Base-by-base conservation (phyloP, 768 basidiomycete species). In the Serendipita sp. region DNA sequence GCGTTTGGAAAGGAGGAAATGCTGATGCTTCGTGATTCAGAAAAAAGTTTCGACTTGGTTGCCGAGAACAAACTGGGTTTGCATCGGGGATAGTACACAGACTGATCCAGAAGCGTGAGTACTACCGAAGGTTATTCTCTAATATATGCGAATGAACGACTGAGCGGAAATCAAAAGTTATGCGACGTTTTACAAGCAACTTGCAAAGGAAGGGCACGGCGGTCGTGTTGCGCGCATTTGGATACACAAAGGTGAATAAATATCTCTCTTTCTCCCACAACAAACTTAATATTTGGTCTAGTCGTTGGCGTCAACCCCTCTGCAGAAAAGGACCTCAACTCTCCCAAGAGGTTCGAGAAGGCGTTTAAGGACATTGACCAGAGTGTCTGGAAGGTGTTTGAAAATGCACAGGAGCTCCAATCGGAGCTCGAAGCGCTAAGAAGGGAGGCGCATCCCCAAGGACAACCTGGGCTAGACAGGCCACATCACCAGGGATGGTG, bases 301-400 rank as follows among this genome's bases (percentile, higher is more conserved):
- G 56, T 60, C 35, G 56, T 60, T 10, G 56, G 56, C 4, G 56
- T 60, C 16, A 60, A 60, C n/a, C 56, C 56, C 4, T 60, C 56
- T 37, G 28, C 24, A n/a, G 56, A 60, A n/a, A 60, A 60, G 35
- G 24, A 30, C n/a, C 56, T 60, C 16, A 60, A 60, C 32, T 11
- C 18, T 32, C 56, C 56, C 16, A 37, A 60, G 56, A 11, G 56
- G 56, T 60, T 60, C 35, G 24, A 60, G 32, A 60, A 60, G 56
- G 56, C 56, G 56, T 60, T 60, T 2, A 35, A 30, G 16, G 56
- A n/a, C 24, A 37, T 60, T 37, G 28, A 30, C 10, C 3, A 8
- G 5, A 37, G 35, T 24, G 35, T 60, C 8, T 30, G 24, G 35
- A 60, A 60, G 56, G 56, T 60, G 18, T 60, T 60, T 35, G 56